These are phyloP conservation scores for Puya raimondii DNA, from an alignment of 176 grass and related monocot species.

Conservation along the genomic window DNA sequence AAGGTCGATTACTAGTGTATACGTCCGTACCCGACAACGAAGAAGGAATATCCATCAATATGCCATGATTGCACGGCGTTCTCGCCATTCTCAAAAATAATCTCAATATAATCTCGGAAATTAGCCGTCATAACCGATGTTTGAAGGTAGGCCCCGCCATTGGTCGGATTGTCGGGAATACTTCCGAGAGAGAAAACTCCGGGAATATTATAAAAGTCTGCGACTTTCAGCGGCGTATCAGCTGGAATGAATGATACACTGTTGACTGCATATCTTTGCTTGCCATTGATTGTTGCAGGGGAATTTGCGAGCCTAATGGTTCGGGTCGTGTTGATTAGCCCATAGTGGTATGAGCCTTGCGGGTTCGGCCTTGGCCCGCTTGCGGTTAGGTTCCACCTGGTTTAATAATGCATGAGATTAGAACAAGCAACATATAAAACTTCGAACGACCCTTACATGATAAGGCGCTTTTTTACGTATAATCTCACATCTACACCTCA, in stretches of 20 bases:
- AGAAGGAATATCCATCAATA: conserved; percentile 89
- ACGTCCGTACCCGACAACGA: conserved; percentile 57
- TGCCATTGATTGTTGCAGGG: conserved; percentile 52
- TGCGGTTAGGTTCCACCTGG: conserved; percentile 85
- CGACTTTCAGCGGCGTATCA: conserved; percentile 82
- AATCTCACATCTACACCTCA: no score
- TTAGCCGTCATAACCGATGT: conserved; percentile 78
- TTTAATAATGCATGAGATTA: conserved; percentile 7
- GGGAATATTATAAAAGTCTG: conserved; percentile 82
- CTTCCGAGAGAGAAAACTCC: conserved; percentile 69
- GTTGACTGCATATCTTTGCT: conserved; percentile 87
- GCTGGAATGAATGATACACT: conserved; percentile 64
- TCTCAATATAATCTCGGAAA: conserved; percentile 77
- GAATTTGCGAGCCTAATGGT: conserved; percentile 77
- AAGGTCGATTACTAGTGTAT: not conserved
- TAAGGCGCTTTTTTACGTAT: no score
- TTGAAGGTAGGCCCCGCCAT: conserved; percentile 55
- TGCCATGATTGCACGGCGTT: conserved; percentile 77
- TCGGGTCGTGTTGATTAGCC: conserved; percentile 78
- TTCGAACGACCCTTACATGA: no score
- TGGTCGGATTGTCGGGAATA: conserved; percentile 59
- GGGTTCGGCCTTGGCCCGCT: conserved; percentile 96
- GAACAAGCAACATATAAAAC: not conserved
- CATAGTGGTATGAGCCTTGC: conserved; percentile 95
- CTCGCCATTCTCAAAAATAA: conserved; percentile 74